Base-by-base conservation (phyloP, 2,329 filamentous ascomycete species). In the Trichoderma polysporum region DNA sequence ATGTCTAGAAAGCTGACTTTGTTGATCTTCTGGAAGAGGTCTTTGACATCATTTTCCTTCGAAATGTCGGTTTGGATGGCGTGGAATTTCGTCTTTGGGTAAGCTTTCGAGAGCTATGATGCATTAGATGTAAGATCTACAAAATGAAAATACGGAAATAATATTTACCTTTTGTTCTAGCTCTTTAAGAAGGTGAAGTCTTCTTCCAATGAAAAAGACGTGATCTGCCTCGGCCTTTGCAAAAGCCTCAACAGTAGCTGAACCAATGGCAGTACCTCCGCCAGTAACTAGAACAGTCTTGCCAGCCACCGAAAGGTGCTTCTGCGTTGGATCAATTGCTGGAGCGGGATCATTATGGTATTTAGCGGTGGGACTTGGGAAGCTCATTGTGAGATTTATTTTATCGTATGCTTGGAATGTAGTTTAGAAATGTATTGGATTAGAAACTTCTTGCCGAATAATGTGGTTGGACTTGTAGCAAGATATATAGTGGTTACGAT, bases 1-100 rank as follows among this genome's bases (percentile, higher is more conserved):
- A 62, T 53, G 35, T 62, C 59, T 8, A 62, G 59, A 17, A 41
- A 62, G 33, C 59, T 39, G 25, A 52, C n/a, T 41, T 62, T 52
- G 25, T 62, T 62, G 35, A 62, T 53, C 8, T 52, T 19, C 25
- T 53, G 33, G n/a, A 62, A 22, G 25, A 62, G 25, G n/a, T 35
- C 25, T 35, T 62, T 33, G 9, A 62, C 47, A 22, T 62, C 47
- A 29, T 53, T 2, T 7, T 62, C 59, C 5, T 53, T 53, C 4
- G 59, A 31, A 10, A 62, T 39, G 1, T 62, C 59, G 9, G 47
- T 62, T 31, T 52, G 59, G 12, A 62, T 17, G 45, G 59, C 22
- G 17, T 62, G 47, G 8, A 62, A 53, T 4, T 52, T 41, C 19
- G 59, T 62, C 17, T 31, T 7, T 5, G 59, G 33, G 35, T 62